Conservation (phyloP, 1,284 basidiomycete genomes). For the Ceraceosorus guamensis region DNA sequence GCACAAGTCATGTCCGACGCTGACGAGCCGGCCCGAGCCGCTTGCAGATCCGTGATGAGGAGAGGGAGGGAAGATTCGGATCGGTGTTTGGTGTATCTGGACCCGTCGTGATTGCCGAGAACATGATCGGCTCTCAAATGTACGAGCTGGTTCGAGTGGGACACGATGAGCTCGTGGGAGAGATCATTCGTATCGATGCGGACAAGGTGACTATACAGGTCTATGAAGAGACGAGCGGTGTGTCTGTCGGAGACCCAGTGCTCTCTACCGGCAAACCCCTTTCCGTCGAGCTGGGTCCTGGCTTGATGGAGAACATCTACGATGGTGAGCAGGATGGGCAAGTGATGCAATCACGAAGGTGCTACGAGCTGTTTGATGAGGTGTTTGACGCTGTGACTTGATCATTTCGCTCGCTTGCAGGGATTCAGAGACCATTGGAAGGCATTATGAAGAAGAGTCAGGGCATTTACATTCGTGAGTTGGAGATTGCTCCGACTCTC, state of each 20-base stretch:
- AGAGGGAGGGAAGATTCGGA: conserved; percentile 38
- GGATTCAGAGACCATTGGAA: conserved; percentile 54
- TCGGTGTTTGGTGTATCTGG: conserved; percentile 46
- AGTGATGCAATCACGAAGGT: too few species aligned
- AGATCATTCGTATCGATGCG: conserved; percentile 46
- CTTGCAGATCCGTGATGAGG: conserved; percentile 41
- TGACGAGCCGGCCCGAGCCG: background rate
- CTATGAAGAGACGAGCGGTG: conserved; percentile 71
- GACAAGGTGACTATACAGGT: conserved; percentile 84
- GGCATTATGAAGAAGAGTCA: conserved; percentile 91
- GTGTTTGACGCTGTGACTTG: background rate
- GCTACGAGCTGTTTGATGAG: background rate
- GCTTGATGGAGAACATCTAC: conserved; percentile 96
- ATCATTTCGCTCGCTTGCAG: conserved; percentile 6
- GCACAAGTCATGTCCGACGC: background rate
- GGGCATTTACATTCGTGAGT: conserved; percentile 92
- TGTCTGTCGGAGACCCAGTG: conserved; percentile 96
- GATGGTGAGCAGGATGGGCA: conserved; percentile 51
- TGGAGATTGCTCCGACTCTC: background rate
- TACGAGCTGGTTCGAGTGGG: conserved; percentile 49
- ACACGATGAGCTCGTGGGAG: conserved; percentile 47
- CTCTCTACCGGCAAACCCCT: conserved; percentile 94
- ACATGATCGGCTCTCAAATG: conserved; percentile 48
- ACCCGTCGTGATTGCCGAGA: conserved; percentile 47
- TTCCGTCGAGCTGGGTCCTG: conserved; percentile 93